Conservation (phyloP, 1,284 basidiomycete species). For the Xanthoconium separans region DNA sequence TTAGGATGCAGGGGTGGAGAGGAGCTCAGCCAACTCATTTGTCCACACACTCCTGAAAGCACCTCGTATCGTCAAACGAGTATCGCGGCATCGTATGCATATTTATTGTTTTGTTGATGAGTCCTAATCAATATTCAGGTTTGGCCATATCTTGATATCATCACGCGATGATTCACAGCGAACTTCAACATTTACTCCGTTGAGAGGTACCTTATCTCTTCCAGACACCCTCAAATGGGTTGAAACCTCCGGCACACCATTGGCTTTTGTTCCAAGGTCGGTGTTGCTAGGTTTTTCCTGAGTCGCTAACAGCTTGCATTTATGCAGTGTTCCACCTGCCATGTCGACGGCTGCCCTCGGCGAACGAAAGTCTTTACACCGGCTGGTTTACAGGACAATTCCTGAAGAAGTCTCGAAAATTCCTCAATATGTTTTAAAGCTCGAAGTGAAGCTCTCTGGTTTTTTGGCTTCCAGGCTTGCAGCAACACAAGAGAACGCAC, state of each 20-base stretch:
- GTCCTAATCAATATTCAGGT: constrained; percentile 36
- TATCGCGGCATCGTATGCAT: constrained; percentile 48
- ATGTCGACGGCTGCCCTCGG: constrained; percentile 38
- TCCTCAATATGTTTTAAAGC: constrained; percentile 5
- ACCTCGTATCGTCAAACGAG: constrained; percentile 15
- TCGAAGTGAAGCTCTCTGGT: constrained; percentile 36
- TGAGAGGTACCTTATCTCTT: constrained; percentile 46
- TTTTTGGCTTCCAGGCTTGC: background rate
- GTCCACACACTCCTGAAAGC: background rate
- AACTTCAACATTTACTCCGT: constrained; percentile 48
- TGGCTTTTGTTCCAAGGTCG: constrained; percentile 58
- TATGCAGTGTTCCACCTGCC: constrained; percentile 46
- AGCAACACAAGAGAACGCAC: background rate
- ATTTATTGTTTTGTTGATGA: background rate
- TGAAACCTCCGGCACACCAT: constrained; percentile 31
- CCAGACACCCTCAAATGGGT: constrained; percentile 50
- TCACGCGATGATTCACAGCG: constrained; percentile 34
- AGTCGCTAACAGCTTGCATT: constrained; percentile 1
- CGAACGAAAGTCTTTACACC: constrained; percentile 46
- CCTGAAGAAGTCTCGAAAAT: constrained; percentile 4
- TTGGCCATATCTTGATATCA: constrained; percentile 59
- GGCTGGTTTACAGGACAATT: constrained; percentile 54
- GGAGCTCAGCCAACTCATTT: constrained; percentile 17
- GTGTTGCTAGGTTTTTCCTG: constrained; percentile 8
- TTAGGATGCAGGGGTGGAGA: constrained; percentile 8